Percentiles rank a stretch among this genome's conserved stretches.
Evolutionary conservation across 768 basidiomycete genomes (phyloP).

Genomic region (Suillus subalutaceus): DNA sequence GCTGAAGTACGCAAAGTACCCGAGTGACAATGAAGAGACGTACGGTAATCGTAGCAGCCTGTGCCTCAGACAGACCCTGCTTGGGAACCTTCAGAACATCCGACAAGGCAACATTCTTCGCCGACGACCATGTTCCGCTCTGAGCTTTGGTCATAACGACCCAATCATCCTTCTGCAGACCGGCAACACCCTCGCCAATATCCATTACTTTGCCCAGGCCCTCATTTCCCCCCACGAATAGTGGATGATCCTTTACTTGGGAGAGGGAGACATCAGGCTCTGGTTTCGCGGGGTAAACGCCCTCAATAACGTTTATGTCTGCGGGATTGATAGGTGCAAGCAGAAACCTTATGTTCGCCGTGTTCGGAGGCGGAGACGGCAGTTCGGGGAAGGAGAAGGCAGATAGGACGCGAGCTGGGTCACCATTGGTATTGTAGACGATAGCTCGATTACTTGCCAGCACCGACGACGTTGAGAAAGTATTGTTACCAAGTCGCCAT

Average conservation of each 20-base stretch:
- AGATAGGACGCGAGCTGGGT: conserved; percentile 61
- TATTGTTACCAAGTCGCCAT: not conserved
- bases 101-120: conserved; percentile 50
- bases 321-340: conserved; percentile 82
- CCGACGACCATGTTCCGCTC: conserved; percentile 74
- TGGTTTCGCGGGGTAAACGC: conserved; percentile 77
- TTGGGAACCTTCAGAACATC: conserved; percentile 67
- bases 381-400: conserved; percentile 54
- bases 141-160: conserved; percentile 72
- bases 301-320: conserved; percentile 80
- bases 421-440: conserved; percentile 62
- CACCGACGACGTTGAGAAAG: conserved; percentile 36
- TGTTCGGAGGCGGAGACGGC: conserved; percentile 54
- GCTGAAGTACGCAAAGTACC: not conserved
- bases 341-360: conserved; percentile 67
- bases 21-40: conserved; percentile 19
- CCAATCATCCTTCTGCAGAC: conserved; percentile 63
- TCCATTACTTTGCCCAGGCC: conserved; percentile 69
- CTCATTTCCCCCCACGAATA: conserved; percentile 77
- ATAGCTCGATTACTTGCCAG: conserved; percentile 57
- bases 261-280: conserved; percentile 38
- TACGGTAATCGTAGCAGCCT: conserved; percentile 79
- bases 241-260: conserved; percentile 32
- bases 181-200: conserved; percentile 56
- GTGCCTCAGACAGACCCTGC: conserved; percentile 53